Evolutionary conservation across 768 basidiomycete genomes (phyloP), one percentile per base, ranked within the genome.

Genomic region (Leccinum variicolor): DNA sequence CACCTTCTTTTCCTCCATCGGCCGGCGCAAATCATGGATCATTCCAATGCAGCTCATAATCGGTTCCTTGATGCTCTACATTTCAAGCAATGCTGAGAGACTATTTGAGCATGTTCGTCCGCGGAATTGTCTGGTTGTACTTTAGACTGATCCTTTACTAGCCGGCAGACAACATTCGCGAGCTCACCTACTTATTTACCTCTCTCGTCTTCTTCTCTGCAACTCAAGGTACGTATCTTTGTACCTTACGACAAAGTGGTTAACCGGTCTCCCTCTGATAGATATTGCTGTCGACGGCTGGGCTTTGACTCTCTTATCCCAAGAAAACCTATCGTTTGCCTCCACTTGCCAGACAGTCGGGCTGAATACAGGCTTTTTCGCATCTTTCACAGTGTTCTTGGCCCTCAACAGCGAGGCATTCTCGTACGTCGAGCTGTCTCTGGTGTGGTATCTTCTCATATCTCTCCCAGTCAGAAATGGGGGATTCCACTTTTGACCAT

Each of bases 321-420:
- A 92, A 59, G 94, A 94, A 62, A 95, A 94, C 68, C 75, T 98
- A 36, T 93, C 95, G 17, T 99, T 95, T 67, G 97, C 97, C 3
- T 97, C 94, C 17, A 98, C 95, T 7, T 98, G 96, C 57, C 97
- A 99, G 73, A 98, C 97, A 1, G 92, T 98, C 59, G 97, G 97
- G 13, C 79, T 99, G 25, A 98, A 96, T 65, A 90, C 92, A 1
- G 97, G 97, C 6, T 98, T 88, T 73, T 95, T 98, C 67, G 82
- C 94, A 29, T 94, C 93, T 2, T 98, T 97, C 69, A 99, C 97
- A 8, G 94, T 98, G 6, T 98, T 98, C 69, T 81, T 99, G 43
- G 97, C 97, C 0, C 85, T 99, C 69, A 99, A 98, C 69, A 94
- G 92, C 62, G 88, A 93, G 65, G 87, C 89, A 25, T 99, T 99